Evolutionary conservation across 2,329 filamentous ascomycete genomes (phyloP).

Genomic region (Cladophialophora chaetospira): DNA sequence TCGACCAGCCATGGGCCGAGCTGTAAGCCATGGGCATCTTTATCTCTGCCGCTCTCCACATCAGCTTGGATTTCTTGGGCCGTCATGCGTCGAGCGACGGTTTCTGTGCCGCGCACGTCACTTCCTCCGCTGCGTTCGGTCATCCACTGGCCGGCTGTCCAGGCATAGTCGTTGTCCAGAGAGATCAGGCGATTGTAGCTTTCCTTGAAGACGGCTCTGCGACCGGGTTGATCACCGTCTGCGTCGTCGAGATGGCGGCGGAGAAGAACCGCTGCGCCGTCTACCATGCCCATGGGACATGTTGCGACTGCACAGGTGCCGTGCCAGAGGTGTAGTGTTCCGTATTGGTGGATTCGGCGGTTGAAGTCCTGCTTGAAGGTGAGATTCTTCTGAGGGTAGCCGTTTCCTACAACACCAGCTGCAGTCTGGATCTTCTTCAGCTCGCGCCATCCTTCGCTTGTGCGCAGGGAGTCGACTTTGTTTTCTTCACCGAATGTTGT

Average conservation of each 20-base stretch:
- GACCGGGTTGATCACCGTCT: slow-evolving; percentile 23
- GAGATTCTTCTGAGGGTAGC: slow-evolving; percentile 47
- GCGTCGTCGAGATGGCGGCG: slow-evolving; percentile 19
- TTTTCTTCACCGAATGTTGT: slow-evolving; percentile 33
- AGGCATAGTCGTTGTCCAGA: slow-evolving; percentile 35
- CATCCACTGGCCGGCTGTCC: slow-evolving; percentile 45
- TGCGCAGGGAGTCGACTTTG: slow-evolving; percentile 36
- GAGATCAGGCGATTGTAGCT: slow-evolving; percentile 36
- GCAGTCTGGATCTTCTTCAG: slow-evolving; percentile 59
- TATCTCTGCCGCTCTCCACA: slow-evolving; percentile 26
- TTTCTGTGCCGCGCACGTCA: slow-evolving; percentile 41
- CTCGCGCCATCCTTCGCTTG: slow-evolving; percentile 63
- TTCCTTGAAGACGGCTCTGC: slow-evolving; percentile 31
- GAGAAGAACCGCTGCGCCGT: slow-evolving; percentile 42
- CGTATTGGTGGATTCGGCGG: slow-evolving; percentile 62
- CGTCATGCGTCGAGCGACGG: slow-evolving; percentile 33
- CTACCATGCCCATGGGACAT: slow-evolving; percentile 66
- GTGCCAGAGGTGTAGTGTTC: slow-evolving; percentile 59
- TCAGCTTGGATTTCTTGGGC: slow-evolving; percentile 17
- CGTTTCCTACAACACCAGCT: slow-evolving; percentile 62
- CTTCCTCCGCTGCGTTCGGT: slow-evolving; percentile 42
- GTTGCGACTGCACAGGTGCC: slow-evolving; percentile 62
- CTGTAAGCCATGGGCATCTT: slow-evolving; percentile 38
- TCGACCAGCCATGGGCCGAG: slow-evolving; percentile 58
- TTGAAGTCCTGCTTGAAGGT: slow-evolving; percentile 40